Conservation (phyloP, 352 stramenopile genomes). For the Globisporangium ultimum region DNA sequence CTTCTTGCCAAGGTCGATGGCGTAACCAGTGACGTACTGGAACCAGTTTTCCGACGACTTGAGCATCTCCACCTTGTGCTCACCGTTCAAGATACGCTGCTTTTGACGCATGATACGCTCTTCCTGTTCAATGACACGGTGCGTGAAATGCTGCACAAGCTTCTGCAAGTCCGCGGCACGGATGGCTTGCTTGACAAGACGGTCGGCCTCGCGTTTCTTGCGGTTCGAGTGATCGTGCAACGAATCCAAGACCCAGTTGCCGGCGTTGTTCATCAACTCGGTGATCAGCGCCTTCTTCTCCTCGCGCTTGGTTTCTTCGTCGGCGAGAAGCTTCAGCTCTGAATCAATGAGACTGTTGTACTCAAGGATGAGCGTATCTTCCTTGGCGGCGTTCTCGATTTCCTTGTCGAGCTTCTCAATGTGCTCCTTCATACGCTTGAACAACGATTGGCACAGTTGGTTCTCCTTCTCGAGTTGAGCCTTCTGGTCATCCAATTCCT, state of each 20-base stretch:
- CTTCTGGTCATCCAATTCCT: slow-evolving; percentile 77
- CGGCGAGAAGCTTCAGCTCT: slow-evolving; percentile 71
- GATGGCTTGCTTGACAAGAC: slow-evolving; percentile 80
- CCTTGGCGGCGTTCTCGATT: slow-evolving; percentile 64
- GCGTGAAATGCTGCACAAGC: slow-evolving; percentile 87
- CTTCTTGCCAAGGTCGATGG: slow-evolving; percentile 76
- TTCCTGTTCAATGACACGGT: slow-evolving; percentile 87
- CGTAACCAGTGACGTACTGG: slow-evolving; percentile 81
- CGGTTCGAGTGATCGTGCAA: slow-evolving; percentile 82
- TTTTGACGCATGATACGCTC: slow-evolving; percentile 90
- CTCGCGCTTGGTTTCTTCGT: slow-evolving; percentile 84
- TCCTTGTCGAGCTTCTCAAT: slow-evolving; percentile 77
- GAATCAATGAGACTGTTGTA: slow-evolving; percentile 68
- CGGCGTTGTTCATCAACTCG: slow-evolving; percentile 83
- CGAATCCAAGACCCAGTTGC: slow-evolving; percentile 83
- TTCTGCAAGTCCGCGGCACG: slow-evolving; percentile 83
- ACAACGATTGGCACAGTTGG: slow-evolving; percentile 71
- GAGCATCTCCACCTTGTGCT: slow-evolving; percentile 90
- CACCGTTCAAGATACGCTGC: slow-evolving; percentile 85
- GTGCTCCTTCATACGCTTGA: slow-evolving; percentile 83
- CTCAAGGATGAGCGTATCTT: slow-evolving; percentile 72
- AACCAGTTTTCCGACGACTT: slow-evolving; percentile 90
- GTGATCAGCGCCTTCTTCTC: slow-evolving; percentile 87
- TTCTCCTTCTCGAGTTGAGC: slow-evolving; percentile 74
- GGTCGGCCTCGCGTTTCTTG: slow-evolving; percentile 86